Percentiles rank a stretch among this genome's conserved stretches.
These are phyloP conservation scores for Naganishia kalamii DNA, from an alignment of 768 basidiomycete species.

Conservation along the genomic window DNA sequence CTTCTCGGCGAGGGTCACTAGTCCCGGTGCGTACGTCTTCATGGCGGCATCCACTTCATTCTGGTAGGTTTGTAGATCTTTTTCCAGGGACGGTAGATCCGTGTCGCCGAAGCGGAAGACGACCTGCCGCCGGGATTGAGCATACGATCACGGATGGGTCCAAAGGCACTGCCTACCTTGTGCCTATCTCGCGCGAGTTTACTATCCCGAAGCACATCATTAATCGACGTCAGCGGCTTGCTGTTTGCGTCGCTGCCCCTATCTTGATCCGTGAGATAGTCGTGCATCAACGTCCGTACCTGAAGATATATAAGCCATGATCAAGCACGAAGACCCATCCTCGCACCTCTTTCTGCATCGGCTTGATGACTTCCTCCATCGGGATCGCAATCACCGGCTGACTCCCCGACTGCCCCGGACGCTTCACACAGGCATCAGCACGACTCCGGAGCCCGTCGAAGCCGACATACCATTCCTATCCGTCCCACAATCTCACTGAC, in stretches of 20 bases:
- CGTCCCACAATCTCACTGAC: conserved; percentile 84
- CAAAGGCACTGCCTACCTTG: conserved; percentile 54
- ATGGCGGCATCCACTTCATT: conserved; percentile 76
- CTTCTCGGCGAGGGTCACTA: conserved; percentile 57
- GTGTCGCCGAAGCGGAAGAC: conserved; percentile 90
- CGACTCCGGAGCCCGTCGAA: not conserved
- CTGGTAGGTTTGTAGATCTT: conserved; percentile 67
- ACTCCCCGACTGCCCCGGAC: conserved; percentile 46
- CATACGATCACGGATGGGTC: not conserved
- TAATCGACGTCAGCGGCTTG: conserved; percentile 86
- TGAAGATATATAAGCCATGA: conserved; percentile 39
- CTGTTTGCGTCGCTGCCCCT: conserved; percentile 68
- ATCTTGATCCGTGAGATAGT: conserved; percentile 89
- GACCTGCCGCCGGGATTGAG: conserved; percentile 51
- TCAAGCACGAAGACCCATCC: not conserved
- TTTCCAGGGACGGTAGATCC: conserved; percentile 64
- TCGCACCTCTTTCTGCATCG: conserved; percentile 80
- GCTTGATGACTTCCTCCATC: conserved; percentile 76
- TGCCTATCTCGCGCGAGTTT: conserved; percentile 68
- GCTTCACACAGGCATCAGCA: conserved; percentile 49
- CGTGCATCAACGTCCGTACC: conserved; percentile 75
- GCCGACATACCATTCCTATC: conserved; percentile 51
- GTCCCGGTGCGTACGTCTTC: conserved; percentile 85
- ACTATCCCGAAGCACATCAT: conserved; percentile 82
- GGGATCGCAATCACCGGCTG: conserved; percentile 53